These are phyloP conservation scores for Endogone sp. DNA, from an alignment of 192 early-diverging fungal species.

Conservation along the genomic window DNA sequence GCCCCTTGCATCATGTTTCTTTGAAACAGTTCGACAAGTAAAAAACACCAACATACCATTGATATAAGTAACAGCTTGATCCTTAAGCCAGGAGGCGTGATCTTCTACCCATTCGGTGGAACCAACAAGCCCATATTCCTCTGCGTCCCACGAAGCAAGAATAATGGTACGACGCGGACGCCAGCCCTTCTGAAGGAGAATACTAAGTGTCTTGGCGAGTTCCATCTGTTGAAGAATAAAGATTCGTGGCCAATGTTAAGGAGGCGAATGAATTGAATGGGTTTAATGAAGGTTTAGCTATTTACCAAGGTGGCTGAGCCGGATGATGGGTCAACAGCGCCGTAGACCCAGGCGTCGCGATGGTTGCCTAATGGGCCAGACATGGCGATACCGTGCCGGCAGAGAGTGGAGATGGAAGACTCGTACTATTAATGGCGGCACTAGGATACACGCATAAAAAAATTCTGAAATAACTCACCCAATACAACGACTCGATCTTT, in stretches of 20 bases:
- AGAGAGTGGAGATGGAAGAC: background rate
- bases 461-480: slow-evolving; percentile 6
- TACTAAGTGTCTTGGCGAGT: slow-evolving; percentile 43
- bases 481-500: slow-evolving; percentile 46
- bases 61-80: slow-evolving; percentile 47
- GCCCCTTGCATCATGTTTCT: too few relatives aligned
- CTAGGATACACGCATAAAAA: too few relatives aligned
- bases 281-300: background rate
- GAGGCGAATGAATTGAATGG: background rate
- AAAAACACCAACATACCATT: slow-evolving; percentile 23
- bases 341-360: slow-evolving; percentile 61
- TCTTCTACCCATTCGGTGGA: slow-evolving; percentile 69
- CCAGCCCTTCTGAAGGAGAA: slow-evolving; percentile 53
- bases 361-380: slow-evolving; percentile 43
- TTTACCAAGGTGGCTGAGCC: slow-evolving; percentile 49
- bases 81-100: slow-evolving; percentile 44
- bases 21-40: background rate
- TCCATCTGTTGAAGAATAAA: slow-evolving; percentile 31
- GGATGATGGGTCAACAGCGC: slow-evolving; percentile 59
- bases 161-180: slow-evolving; percentile 55
- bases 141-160: slow-evolving; percentile 63
- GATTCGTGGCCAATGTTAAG: background rate
- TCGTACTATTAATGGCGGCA: too few relatives aligned
- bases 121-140: slow-evolving; percentile 58
- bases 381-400: background rate